Conservation (phyloP, 345 rosid species). For the Linum lewisii region DNA sequence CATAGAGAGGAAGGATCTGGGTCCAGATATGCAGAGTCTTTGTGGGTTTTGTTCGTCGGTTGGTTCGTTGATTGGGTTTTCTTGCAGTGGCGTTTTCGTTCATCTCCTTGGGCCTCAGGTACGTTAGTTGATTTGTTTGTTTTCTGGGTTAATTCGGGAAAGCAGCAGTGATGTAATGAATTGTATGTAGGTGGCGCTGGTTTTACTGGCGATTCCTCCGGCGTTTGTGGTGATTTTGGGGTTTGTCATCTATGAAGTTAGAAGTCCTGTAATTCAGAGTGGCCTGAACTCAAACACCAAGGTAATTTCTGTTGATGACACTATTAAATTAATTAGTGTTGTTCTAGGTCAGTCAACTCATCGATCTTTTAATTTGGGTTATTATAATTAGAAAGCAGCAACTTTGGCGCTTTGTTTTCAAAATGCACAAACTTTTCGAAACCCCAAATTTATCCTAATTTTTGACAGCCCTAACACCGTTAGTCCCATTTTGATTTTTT, state of each 20-base stretch:
- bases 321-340: too few species aligned
- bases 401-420: too few species aligned
- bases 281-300: background rate
- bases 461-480: too few species aligned
- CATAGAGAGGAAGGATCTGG: slow-evolving; percentile 42
- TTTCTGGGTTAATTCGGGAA: too few species aligned
- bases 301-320: too few species aligned
- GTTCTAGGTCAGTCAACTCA: too few species aligned
- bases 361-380: too few species aligned
- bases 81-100: slow-evolving; percentile 63
- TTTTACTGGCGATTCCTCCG: slow-evolving; percentile 52
- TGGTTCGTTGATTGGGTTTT: slow-evolving; percentile 66
- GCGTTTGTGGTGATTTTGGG: slow-evolving; percentile 45
- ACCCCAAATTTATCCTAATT: too few species aligned
- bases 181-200: slow-evolving; percentile 44
- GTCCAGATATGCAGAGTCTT: slow-evolving; percentile 79
- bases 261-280: slow-evolving; percentile 10
- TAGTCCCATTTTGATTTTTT: too few species aligned
- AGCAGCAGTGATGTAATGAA: background rate
- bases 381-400: too few species aligned
- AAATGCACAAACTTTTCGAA: too few species aligned
- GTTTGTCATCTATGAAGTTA: slow-evolving; percentile 51
- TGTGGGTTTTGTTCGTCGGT: slow-evolving; percentile 71
- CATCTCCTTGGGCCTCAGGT: slow-evolving; percentile 74
- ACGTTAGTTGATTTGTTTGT: background rate